phyloP scores from a whole-genome alignment of 495 filamentous ascomycete species.

The Aspergillus bertholletiae region DNA sequence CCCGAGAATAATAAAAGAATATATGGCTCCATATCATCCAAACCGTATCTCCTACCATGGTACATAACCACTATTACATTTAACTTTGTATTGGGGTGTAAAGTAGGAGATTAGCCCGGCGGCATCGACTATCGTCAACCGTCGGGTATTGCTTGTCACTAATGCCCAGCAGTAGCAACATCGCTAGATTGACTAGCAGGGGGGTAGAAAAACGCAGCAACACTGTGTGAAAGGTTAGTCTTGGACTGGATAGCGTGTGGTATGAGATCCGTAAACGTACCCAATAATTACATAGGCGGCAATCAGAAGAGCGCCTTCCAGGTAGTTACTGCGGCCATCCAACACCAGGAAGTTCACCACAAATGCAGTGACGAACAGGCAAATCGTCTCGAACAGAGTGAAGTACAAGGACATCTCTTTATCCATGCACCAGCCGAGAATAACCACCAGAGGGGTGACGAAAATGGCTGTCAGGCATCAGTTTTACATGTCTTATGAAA shows the following conservation, averaged over 20 bases:
- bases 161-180: constrained; percentile 18
- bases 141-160: not conserved
- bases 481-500: not conserved
- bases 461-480: constrained; percentile 65
- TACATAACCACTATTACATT: not conserved
- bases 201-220: constrained; percentile 41
- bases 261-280: constrained; percentile 14
- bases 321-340: constrained; percentile 84
- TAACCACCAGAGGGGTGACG: constrained; percentile 81
- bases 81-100: not conserved
- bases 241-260: not conserved
- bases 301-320: constrained; percentile 78
- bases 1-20: not conserved
- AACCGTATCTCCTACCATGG: not conserved
- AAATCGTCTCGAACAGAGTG: constrained; percentile 87
- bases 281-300: constrained; percentile 68
- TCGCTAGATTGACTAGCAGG: constrained; percentile 19
- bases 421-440: constrained; percentile 82
- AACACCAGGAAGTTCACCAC: constrained; percentile 86
- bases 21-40: not conserved
- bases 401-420: constrained; percentile 88
- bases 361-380: constrained; percentile 80
- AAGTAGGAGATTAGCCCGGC: not conserved
- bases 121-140: not conserved
- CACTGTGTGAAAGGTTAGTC: constrained; percentile 15